Evolutionary conservation across 345 rosid genomes (phyloP).

Genomic region (Eucalyptus microcorys): DNA sequence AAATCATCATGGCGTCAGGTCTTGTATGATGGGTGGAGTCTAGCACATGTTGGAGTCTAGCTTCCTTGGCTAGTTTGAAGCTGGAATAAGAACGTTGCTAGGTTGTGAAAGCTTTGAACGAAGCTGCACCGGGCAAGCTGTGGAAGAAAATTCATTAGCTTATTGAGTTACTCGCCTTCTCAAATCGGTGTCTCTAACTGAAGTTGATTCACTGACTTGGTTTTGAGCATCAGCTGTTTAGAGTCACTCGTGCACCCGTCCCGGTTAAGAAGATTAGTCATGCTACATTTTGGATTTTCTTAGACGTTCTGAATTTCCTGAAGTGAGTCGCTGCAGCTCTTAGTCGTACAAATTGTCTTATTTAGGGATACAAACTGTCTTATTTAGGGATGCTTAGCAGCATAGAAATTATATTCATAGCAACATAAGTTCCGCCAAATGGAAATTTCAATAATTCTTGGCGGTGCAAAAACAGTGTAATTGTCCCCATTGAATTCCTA

Average conservation of each 20-base stretch:
- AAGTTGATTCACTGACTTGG: not conserved
- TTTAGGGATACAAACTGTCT: not conserved
- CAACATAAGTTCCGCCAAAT: not conserved
- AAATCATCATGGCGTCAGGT: not conserved
- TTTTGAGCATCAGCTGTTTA: not conserved
- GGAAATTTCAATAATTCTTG: not conserved
- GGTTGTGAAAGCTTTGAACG: not conserved
- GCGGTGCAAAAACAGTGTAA: not conserved
- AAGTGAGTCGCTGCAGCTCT: not conserved
- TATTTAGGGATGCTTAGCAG: not conserved
- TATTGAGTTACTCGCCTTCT: not conserved
- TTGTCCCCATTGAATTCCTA: not conserved
- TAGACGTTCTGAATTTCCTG: not conserved
- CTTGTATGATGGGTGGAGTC: not conserved
- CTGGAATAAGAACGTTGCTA: not conserved
- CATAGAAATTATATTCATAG: not conserved
- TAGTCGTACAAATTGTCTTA: not conserved
- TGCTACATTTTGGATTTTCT: not conserved
- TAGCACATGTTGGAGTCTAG: not conserved
- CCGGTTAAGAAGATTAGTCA: not conserved
- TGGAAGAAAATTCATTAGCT: not conserved
- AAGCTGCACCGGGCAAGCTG: not conserved
- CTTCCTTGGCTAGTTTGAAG: not conserved
- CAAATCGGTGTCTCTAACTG: not conserved
- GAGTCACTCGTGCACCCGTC: not conserved